A percentile compares a stretch with the other conserved stretches of the same genome.
phyloP scores from a whole-genome alignment of 805 yeast genomes.

The Candida mattraensis region DNA sequence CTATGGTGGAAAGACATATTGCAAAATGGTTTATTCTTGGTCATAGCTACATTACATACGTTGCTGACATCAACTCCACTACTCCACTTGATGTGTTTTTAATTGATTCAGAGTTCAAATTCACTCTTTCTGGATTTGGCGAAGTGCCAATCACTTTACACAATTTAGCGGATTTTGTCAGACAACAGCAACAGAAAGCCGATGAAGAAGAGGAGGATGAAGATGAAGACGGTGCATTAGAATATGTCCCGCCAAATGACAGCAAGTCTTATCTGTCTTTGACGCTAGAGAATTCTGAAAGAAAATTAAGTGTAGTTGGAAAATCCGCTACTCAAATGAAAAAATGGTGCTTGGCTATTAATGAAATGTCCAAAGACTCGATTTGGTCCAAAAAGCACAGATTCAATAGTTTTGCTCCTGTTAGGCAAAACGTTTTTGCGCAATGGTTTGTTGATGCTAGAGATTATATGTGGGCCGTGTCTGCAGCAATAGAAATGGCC shows the following conservation, averaged over 20 bases:
- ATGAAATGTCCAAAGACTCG: constrained; percentile 63
- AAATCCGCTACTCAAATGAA: constrained; percentile 62
- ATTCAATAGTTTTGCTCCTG: constrained; percentile 91
- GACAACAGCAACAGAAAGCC: constrained; percentile 18
- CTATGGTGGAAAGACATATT: constrained; percentile 88
- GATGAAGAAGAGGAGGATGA: constrained; percentile 39
- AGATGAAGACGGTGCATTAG: constrained; percentile 37
- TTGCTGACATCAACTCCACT: constrained; percentile 81
- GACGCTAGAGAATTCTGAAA: constrained; percentile 72
- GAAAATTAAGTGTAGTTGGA: constrained; percentile 72
- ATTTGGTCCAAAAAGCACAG: constrained; percentile 75
- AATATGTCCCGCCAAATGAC: constrained; percentile 30
- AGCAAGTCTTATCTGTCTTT: constrained; percentile 50
- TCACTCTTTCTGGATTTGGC: constrained; percentile 46
- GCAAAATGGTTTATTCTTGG: constrained; percentile 91
- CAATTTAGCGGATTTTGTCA: constrained; percentile 18
- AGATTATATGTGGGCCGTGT: constrained; percentile 95
- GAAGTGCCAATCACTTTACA: constrained; percentile 27
- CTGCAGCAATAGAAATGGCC: constrained; percentile 90
- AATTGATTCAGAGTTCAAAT: constrained; percentile 74
- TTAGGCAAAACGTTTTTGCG: constrained; percentile 79
- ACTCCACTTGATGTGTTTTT: constrained; percentile 88
- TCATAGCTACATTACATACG: constrained; percentile 80
- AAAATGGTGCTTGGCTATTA: constrained; percentile 75
- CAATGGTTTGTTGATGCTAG: constrained; percentile 95